phyloP scores from a whole-genome alignment of 345 rosid genomes.

The Moricandia arvensis region DNA sequence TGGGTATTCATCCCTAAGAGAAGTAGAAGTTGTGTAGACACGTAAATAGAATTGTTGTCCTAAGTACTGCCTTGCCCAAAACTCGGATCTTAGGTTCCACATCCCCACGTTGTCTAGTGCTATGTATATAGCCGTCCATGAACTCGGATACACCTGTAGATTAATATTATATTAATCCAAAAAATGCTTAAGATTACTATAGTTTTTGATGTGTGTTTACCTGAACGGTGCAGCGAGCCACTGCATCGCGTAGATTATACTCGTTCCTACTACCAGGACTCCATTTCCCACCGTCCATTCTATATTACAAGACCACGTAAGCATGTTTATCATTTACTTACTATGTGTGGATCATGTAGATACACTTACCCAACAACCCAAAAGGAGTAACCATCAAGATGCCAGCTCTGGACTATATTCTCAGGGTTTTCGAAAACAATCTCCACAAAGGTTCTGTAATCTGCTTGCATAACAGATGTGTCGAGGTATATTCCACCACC shows the following conservation, averaged over 20 bases:
- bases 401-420: constrained; percentile 81
- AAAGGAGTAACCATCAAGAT: constrained; percentile 84
- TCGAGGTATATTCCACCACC: constrained; percentile 85
- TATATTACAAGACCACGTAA: constrained; percentile 34
- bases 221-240: constrained; percentile 76
- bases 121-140: constrained; percentile 89
- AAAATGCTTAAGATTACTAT: neutral
- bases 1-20: constrained; percentile 86
- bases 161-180: neutral
- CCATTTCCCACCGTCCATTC: constrained; percentile 99
- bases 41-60: constrained; percentile 92
- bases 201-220: constrained; percentile 32
- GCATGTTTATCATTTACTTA: neutral
- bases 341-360: neutral
- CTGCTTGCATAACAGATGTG: constrained; percentile 71
- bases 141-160: constrained; percentile 76
- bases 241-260: constrained; percentile 85
- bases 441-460: constrained; percentile 73
- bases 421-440: constrained; percentile 73
- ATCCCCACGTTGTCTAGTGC: constrained; percentile 93
- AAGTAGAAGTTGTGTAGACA: constrained; percentile 67
- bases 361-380: constrained; percentile 85
- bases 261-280: constrained; percentile 53
- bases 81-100: constrained; percentile 94
- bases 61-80: constrained; percentile 93